These are phyloP conservation scores for Alternaria solani DNA, from an alignment of 2,329 filamentous ascomycete genomes.

Conservation along the genomic window DNA sequence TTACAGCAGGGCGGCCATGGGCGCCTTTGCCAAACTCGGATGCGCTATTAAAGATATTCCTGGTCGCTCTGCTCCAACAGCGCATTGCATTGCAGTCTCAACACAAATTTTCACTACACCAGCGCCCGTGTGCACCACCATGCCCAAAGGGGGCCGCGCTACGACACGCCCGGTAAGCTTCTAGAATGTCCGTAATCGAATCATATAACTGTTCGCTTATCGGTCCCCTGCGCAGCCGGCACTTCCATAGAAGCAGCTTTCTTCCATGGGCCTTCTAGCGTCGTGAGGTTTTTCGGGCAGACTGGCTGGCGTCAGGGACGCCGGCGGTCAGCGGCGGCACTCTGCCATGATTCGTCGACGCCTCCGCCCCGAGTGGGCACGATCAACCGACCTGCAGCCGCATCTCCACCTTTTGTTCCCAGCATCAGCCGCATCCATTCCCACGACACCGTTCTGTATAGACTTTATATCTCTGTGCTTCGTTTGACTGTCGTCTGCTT, in stretches of 20 bases:
- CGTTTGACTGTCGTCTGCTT: constrained; percentile 11
- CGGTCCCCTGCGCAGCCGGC: neutral
- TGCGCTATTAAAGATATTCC: constrained; percentile 1
- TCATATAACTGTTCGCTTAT: constrained; percentile 8
- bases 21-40: neutral
- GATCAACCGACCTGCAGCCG: constrained; percentile 36
- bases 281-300: constrained; percentile 10
- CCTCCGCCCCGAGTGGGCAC: constrained; percentile 23
- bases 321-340: constrained; percentile 7
- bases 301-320: neutral
- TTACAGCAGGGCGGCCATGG: neutral
- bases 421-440: constrained; percentile 37
- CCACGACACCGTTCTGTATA: constrained; percentile 22
- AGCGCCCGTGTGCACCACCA: neutral
- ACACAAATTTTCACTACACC: constrained; percentile 2
- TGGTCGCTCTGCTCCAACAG: neutral
- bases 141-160: neutral
- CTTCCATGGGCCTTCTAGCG: constrained; percentile 17
- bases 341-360: constrained; percentile 17
- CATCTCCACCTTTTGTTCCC: constrained; percentile 39
- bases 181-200: constrained; percentile 4
- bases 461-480: constrained; percentile 14
- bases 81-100: constrained; percentile 2
- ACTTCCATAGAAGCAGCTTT: constrained; percentile 6
- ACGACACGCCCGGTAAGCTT: constrained; percentile 4